Evolutionary conservation across 805 yeast genomes (phyloP).

Genomic region (Cyberlindnera suaveolens): DNA sequence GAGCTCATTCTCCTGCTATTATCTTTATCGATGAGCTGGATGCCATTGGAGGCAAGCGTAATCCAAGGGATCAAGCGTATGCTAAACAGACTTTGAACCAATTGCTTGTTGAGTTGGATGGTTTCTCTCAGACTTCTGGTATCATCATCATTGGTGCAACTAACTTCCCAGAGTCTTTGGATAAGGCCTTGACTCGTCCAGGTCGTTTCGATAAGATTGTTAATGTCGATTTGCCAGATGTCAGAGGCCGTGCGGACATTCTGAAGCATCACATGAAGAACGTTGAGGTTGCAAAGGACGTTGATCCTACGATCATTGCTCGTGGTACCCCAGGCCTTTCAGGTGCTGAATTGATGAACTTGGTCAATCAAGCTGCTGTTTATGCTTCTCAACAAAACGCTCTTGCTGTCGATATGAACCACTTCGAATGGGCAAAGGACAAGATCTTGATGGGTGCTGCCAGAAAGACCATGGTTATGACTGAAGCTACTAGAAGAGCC

Average conservation of each 20-base stretch:
- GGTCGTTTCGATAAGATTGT: constrained; percentile 97
- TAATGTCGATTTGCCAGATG: constrained; percentile 93
- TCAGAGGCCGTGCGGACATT: constrained; percentile 92
- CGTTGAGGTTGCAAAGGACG: constrained; percentile 77
- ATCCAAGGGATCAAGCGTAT: constrained; percentile 96
- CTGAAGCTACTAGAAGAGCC: constrained; percentile 87
- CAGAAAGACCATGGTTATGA: constrained; percentile 93
- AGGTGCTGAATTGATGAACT: constrained; percentile 96
- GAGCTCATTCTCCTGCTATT: constrained; percentile 94
- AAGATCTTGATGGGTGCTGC: constrained; percentile 98
- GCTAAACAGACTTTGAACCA: constrained; percentile 97
- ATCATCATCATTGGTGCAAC: constrained; percentile 97
- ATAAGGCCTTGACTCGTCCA: constrained; percentile 96
- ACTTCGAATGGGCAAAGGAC: constrained; percentile 99
- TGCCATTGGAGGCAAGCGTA: constrained; percentile 97
- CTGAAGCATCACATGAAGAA: constrained; percentile 86
- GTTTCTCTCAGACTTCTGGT: constrained; percentile 87
- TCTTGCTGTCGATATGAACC: constrained; percentile 80
- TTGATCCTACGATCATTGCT: constrained; percentile 85
- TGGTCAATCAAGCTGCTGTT: constrained; percentile 97
- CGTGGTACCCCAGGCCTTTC: constrained; percentile 97
- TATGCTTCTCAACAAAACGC: constrained; percentile 93
- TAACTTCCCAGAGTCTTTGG: constrained; percentile 94
- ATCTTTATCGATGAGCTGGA: constrained; percentile 96
- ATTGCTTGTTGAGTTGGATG: constrained; percentile 91